Evolutionary conservation across 768 basidiomycete genomes (phyloP).

Genomic region (Boletus tylopilopsis): DNA sequence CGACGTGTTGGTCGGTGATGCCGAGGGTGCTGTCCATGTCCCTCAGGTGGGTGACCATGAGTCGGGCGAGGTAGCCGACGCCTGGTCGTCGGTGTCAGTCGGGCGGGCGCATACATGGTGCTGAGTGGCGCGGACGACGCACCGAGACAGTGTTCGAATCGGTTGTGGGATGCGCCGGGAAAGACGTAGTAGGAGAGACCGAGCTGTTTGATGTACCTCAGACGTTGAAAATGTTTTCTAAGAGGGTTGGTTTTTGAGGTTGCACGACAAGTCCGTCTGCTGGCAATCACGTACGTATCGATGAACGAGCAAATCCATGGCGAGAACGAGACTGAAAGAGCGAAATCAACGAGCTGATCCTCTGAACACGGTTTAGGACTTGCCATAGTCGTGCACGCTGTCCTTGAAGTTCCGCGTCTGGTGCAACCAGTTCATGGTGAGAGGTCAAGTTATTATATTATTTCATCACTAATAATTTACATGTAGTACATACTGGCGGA

Average conservation of each 20-base stretch:
- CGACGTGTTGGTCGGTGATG: conserved; percentile 69
- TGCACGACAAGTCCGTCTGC: background rate
- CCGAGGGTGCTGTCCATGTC: conserved; percentile 54
- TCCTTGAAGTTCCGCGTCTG: conserved; percentile 34
- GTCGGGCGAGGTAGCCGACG: conserved; percentile 67
- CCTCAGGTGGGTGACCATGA: conserved; percentile 56
- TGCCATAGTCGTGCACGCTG: conserved; percentile 41
- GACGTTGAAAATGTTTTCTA: conserved; percentile 73
- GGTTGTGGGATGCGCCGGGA: conserved; percentile 74
- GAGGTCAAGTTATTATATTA: too few relatives aligned
- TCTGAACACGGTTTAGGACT: too few relatives aligned
- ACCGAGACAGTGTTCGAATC: conserved; percentile 87
- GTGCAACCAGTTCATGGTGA: conserved; percentile 2
- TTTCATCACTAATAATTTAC: too few relatives aligned
- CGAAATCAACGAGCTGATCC: background rate
- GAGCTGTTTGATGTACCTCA: conserved; percentile 76
- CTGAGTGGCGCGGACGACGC: background rate
- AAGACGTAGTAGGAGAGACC: conserved; percentile 75
- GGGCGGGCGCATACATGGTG: too few relatives aligned
- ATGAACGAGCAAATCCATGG: conserved; percentile 48
- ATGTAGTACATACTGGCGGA: conserved; percentile 2
- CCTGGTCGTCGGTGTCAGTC: conserved; percentile 40
- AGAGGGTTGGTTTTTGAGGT: too few relatives aligned
- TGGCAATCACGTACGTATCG: conserved; percentile 54
- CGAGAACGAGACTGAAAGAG: conserved; percentile 29